Conservation (phyloP, 345 rosid genomes). For the Eucalyptus pauciflora region DNA sequence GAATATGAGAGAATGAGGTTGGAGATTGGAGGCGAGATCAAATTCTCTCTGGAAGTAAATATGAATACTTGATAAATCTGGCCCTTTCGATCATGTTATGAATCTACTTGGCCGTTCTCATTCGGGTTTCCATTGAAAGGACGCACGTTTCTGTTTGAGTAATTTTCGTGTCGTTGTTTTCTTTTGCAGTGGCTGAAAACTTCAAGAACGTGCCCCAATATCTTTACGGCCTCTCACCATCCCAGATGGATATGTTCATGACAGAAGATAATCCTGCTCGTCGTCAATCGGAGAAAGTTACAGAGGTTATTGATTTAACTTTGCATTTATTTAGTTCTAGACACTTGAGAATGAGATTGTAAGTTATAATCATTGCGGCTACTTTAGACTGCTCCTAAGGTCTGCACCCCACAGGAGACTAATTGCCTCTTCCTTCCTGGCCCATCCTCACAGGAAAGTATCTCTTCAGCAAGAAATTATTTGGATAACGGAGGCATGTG, state of each 20-base stretch:
- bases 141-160: neutral
- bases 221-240: conserved; percentile 74
- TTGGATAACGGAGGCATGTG: conserved; percentile 53
- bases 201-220: conserved; percentile 62
- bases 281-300: conserved; percentile 53
- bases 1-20: neutral
- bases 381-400: neutral
- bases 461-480: conserved; percentile 57
- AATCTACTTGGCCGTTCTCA: neutral
- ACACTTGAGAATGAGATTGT: neutral
- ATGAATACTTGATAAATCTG: neutral
- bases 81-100: neutral
- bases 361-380: neutral
- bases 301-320: conserved; percentile 33
- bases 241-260: conserved; percentile 93
- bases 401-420: neutral
- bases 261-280: conserved; percentile 64
- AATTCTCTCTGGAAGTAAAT: neutral
- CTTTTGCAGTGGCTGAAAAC: conserved; percentile 62
- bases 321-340: neutral
- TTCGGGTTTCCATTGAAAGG: neutral
- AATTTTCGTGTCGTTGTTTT: neutral
- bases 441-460: conserved; percentile 44
- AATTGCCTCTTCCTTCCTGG: neutral
- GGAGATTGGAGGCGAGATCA: neutral